Evolutionary conservation across 495 filamentous ascomycete species (phyloP).

Genomic region (Neurospora hispaniola): DNA sequence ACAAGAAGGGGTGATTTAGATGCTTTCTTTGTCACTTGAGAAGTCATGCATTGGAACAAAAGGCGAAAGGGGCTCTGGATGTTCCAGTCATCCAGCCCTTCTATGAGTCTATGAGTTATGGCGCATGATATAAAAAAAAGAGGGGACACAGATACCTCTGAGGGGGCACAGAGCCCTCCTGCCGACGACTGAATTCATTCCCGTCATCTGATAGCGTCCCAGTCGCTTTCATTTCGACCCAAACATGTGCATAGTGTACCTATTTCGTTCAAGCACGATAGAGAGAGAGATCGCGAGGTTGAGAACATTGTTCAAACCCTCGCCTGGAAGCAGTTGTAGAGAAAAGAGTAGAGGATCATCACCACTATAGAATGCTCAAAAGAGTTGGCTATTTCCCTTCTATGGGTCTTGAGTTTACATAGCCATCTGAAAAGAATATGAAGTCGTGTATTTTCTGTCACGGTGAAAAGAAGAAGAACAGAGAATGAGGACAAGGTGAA

Average conservation of each 20-base stretch:
- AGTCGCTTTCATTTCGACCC: background rate
- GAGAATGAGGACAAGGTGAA: background rate
- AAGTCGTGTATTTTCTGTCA: background rate
- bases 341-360: too few species aligned
- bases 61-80: background rate
- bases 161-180: background rate
- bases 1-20: conserved; percentile 20
- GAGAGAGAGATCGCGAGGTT: background rate
- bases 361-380: too few species aligned
- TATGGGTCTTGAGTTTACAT: background rate
- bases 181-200: background rate
- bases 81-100: background rate
- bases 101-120: background rate
- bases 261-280: background rate
- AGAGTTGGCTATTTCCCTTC: too few species aligned
- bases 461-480: background rate
- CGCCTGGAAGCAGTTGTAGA: too few species aligned
- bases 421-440: background rate
- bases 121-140: background rate
- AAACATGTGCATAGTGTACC: background rate
- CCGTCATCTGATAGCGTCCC: background rate
- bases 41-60: background rate
- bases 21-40: conserved; percentile 1
- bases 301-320: background rate
- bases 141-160: background rate